Evolutionary conservation across 2,329 filamentous ascomycete genomes (phyloP), one percentile per base, ranked within the genome.

Genomic region (Talaromyces piceae): DNA sequence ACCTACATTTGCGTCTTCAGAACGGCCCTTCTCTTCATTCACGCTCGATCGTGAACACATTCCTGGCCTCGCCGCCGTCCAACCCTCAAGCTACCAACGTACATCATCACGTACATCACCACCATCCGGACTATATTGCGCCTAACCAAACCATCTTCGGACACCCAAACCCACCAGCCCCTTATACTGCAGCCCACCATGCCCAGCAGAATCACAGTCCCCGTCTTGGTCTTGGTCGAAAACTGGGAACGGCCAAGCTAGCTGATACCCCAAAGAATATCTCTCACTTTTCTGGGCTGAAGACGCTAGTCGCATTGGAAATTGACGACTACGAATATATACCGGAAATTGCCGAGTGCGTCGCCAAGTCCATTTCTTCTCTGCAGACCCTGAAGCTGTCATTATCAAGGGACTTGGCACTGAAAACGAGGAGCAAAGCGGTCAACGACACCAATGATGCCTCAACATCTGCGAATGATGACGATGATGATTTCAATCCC

Each of bases 1-100:
- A 77, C 53, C 59, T 85, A 11, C 78, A 82, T 56, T 60, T 85
- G 41, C 77, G 82, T 50, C 73, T 84, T 65, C 81, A 83, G 54
- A 69, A 72, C 3, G 81, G 80, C 2, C 70, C 72, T 1, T 82
- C 81, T 0, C 70, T 79, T 44, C 82, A 80, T 59, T 54, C 60
- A 66, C 5, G 77, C 74, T 4, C 77, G 73, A 66, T 5, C 77
- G 74, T 4, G 76, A 74, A 1, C 73, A 74, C 6, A 67, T 81
- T 13, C 50, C 45, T 28, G 75, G 73, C 9, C 70, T 55, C 47
- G 22, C 37, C 51, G 26, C 23, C 30, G 4, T 30, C 44, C 4
- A 20, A 46, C 8, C 22, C 9, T 11, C 51, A 51, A 62, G 39
- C 11, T 50, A 30, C 39, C 50, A 45, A 49, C 56, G 13, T 54